Evolutionary conservation across 78 protist species (phyloP), one percentile per base, ranked within the genome.

Genomic region (Cavenderia fasciculata): DNA sequence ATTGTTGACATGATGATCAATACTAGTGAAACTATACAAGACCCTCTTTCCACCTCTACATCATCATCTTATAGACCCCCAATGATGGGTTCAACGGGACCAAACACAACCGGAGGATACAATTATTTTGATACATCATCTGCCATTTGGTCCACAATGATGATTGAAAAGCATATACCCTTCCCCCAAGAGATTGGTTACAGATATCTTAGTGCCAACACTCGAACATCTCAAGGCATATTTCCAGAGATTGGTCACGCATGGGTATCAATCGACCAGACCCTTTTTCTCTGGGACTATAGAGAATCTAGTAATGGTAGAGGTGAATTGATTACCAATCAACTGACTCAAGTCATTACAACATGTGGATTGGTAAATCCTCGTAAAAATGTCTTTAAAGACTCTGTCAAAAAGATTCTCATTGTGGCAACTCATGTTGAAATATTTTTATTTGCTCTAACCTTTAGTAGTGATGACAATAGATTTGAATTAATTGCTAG

Each of bases 221-320:
- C 76, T 2, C 47, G 47, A 34, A 52, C 86, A 61, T 29, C 56
- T 0, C 29, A 63, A 1, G 92, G 92, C 27, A 27, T 85, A 23
- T 85, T 69, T 25, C 92, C 92, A 34, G 92, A 85, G 56, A 85
- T 85, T 63, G 69, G 68, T 8, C 44, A 63, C 40, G 78, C 70
- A 5, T 85, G 92, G 92, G 34, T 85, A 10, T 47, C 78, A 14
- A 74, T 85, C 29, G 92, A 85, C 41, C 77, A 85, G 52, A 69
- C 66, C 10, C 69, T 85, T 10, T 85, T 68, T 10, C 92, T 85
- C 31, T 85, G 92, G 92, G 78, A 85, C 33, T 85, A 85, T 70
- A 49, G 38, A 8, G 79, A 82, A 19, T 0, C 54, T 38, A n/a
- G n/a, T n/a, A n/a, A n/a, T n/a, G n/a, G n/a, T n/a, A n/a, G n/a